Evolutionary conservation across 2,329 filamentous ascomycete genomes (phyloP).

Genomic region (Aspergillus aculeatus): DNA sequence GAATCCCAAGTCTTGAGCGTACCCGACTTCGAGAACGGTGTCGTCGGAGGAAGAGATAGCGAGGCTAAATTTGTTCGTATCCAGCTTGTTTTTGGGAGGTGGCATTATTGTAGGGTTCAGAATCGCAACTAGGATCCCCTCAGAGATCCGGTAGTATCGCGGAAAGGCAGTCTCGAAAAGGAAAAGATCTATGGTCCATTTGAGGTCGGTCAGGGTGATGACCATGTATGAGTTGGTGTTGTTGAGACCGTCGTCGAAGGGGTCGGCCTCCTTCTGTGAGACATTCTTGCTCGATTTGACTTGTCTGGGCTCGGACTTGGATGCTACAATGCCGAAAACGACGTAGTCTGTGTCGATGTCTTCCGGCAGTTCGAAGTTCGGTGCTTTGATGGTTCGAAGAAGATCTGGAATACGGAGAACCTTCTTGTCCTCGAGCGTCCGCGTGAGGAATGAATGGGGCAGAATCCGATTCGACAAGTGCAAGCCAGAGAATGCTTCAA

Average conservation of each 20-base stretch:
- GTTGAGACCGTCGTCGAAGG: conserved; percentile 55
- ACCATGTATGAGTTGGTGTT: conserved; percentile 84
- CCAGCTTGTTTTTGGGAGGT: conserved; percentile 69
- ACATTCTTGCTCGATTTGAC: conserved; percentile 48
- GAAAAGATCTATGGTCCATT: conserved; percentile 87
- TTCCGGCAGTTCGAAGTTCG: conserved; percentile 71
- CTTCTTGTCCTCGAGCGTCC: conserved; percentile 75
- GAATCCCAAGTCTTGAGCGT: conserved; percentile 78
- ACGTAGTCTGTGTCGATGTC: conserved; percentile 89
- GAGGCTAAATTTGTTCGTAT: conserved; percentile 81
- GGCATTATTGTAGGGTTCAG: conserved; percentile 91
- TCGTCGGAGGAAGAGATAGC: conserved; percentile 84
- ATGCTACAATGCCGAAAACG: conserved; percentile 81
- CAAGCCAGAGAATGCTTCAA: conserved; percentile 82
- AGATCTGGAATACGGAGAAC: conserved; percentile 77
- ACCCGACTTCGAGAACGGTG: conserved; percentile 84
- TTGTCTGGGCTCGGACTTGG: conserved; percentile 77
- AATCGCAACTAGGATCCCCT: conserved; percentile 88
- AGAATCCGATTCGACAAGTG: conserved; percentile 82
- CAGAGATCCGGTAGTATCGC: conserved; percentile 88
- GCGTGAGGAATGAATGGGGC: conserved; percentile 74
- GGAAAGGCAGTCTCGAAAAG: conserved; percentile 89
- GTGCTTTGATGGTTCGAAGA: conserved; percentile 75
- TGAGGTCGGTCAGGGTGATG: conserved; percentile 79
- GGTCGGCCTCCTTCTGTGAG: conserved; percentile 44